Evolutionary conservation across 345 rosid genomes (phyloP).

Genomic region (Citrus maxima): DNA sequence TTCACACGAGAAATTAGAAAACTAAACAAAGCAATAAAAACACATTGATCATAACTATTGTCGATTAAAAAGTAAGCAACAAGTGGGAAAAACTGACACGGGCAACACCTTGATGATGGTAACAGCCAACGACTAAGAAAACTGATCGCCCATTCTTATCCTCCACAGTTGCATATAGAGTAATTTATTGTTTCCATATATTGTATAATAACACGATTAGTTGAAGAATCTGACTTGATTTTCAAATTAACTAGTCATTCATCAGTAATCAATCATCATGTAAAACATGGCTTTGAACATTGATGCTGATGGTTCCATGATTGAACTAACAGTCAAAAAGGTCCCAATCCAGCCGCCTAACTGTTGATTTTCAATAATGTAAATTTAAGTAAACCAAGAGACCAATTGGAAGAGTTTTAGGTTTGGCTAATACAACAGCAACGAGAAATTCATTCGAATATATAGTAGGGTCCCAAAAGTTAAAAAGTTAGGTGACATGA

Average conservation of each 20-base stretch:
- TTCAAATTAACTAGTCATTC: background rate
- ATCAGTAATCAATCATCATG: background rate
- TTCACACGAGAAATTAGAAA: background rate
- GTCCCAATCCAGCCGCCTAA: background rate
- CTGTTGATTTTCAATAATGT: background rate
- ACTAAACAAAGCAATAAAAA: background rate
- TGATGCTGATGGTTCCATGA: background rate
- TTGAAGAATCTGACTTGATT: background rate
- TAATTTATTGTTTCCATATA: background rate
- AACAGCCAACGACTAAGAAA: constrained; percentile 3
- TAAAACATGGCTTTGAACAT: background rate
- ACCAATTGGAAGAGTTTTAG: background rate
- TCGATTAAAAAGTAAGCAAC: constrained; percentile 17
- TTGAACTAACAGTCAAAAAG: background rate
- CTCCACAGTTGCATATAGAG: background rate
- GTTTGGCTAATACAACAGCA: background rate
- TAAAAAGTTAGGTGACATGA: constrained; percentile 21
- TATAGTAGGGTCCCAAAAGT: constrained; percentile 30
- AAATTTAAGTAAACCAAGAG: background rate
- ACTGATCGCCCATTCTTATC: constrained; percentile 1
- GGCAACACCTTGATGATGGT: background rate
- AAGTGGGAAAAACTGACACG: constrained; percentile 13
- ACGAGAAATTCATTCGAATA: constrained; percentile 16
- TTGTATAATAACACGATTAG: background rate
- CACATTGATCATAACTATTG: background rate